Conservation (phyloP, 805 yeast species). For the Ogataea populi-albae region DNA sequence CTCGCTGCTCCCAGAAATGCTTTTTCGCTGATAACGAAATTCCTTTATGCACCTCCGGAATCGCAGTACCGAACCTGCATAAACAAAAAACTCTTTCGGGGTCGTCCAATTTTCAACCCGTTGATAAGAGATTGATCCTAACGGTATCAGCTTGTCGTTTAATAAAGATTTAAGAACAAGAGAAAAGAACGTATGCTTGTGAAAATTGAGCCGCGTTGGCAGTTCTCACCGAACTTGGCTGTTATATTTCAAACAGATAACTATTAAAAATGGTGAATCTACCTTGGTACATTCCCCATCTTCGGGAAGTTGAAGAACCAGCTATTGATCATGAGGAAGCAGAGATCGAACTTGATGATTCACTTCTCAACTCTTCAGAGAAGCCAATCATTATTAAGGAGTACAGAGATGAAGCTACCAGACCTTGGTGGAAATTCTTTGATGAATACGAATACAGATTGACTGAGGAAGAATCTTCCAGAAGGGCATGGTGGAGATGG, state of each 20-base stretch:
- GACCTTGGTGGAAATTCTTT: conserved; percentile 53
- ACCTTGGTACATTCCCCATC: conserved; percentile 1
- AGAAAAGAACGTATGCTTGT: too few species aligned
- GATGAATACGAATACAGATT: conserved; percentile 60
- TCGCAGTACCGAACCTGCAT: conserved; percentile 1
- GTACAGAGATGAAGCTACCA: conserved; percentile 50
- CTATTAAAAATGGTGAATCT: not conserved
- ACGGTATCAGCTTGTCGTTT: too few species aligned
- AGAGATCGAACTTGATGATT: not conserved
- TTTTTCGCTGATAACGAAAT: too few species aligned
- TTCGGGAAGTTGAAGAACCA: not conserved
- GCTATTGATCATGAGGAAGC: not conserved
- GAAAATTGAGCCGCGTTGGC: too few species aligned
- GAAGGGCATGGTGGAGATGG: conserved; percentile 53
- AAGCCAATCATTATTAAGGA: conserved; percentile 32
- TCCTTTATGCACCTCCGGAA: conserved; percentile 1
- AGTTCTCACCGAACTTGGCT: too few species aligned
- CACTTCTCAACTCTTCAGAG: too few species aligned
- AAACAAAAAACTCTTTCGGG: not conserved
- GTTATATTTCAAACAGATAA: too few species aligned
- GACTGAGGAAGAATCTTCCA: conserved; percentile 28
- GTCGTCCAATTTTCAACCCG: too few species aligned
- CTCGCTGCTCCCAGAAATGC: too few species aligned
- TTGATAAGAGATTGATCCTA: too few species aligned
- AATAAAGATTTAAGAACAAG: too few species aligned